A percentile compares a stretch with the other conserved stretches of the same genome.
Conservation (phyloP, 1,284 basidiomycete species). For the Cystobasidium sp. region DNA sequence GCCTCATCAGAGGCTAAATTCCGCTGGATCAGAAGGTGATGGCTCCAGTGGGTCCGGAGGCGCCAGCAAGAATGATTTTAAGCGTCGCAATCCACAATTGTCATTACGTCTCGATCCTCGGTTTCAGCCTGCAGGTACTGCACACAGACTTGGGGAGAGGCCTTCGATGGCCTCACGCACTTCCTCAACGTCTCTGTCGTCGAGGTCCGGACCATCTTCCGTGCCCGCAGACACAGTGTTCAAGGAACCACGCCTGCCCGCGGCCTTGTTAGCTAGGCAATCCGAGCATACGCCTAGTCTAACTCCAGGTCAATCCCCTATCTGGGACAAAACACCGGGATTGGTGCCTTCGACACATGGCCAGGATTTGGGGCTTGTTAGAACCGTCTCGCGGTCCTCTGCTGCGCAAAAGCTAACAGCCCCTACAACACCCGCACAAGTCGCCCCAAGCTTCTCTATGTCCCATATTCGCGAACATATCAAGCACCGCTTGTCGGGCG, state of each 20-base stretch:
- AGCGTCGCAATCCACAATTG: constrained; percentile 51
- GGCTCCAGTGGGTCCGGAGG: constrained; percentile 44
- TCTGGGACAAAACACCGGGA: constrained; percentile 52
- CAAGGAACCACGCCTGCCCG: constrained; percentile 36
- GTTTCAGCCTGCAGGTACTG: constrained; percentile 43
- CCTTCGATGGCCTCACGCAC: constrained; percentile 5
- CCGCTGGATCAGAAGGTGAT: constrained; percentile 45
- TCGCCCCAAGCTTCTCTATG: constrained; percentile 50
- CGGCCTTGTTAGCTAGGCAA: not conserved
- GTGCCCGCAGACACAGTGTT: constrained; percentile 5
- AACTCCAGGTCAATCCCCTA: constrained; percentile 48
- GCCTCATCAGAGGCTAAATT: constrained; percentile 16
- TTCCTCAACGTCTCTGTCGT: constrained; percentile 28
- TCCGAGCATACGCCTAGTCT: constrained; percentile 42
- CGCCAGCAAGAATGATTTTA: constrained; percentile 28
- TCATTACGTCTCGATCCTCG: constrained; percentile 51
- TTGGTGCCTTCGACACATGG: constrained; percentile 47
- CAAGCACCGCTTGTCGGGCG: constrained; percentile 85
- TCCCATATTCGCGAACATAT: constrained; percentile 90
- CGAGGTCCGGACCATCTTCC: constrained; percentile 26
- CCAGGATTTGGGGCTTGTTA: constrained; percentile 37
- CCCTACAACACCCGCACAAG: not conserved
- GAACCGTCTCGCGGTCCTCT: constrained; percentile 16
- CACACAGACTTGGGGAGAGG: constrained; percentile 18
- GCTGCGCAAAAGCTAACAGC: constrained; percentile 7